Percentiles rank a stretch among this genome's conserved stretches.
These are phyloP conservation scores for Suillus subaureus DNA, from an alignment of 768 basidiomycete species.

Conservation along the genomic window DNA sequence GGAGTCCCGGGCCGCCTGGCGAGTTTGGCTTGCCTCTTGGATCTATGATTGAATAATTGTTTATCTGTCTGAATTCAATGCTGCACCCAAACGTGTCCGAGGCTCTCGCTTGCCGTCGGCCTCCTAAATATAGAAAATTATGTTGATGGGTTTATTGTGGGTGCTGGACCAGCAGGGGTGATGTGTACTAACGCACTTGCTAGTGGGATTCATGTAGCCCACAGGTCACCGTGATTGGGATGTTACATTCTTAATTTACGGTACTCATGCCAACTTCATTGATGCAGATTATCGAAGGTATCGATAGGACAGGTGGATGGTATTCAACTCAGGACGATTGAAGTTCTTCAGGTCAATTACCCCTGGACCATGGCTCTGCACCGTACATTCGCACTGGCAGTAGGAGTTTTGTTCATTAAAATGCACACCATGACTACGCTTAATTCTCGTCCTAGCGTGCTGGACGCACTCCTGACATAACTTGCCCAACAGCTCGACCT, in stretches of 20 bases:
- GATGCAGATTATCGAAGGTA: no score
- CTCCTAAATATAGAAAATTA: no score
- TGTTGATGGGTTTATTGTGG: constrained; percentile 49
- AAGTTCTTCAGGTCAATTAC: constrained; percentile 47
- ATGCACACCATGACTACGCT: neutral
- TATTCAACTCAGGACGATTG: constrained; percentile 55
- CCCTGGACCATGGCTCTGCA: neutral
- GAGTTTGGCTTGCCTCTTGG: no score
- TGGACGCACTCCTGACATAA: constrained; percentile 64
- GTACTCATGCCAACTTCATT: no score
- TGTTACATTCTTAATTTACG: no score
- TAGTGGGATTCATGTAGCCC: no score
- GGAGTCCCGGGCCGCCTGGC: no score
- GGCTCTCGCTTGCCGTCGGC: no score
- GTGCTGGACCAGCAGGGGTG: constrained; percentile 57
- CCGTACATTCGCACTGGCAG: constrained; percentile 65
- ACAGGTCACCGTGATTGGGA: no score
- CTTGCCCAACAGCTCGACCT: constrained; percentile 61
- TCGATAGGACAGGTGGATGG: constrained; percentile 31
- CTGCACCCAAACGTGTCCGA: no score
- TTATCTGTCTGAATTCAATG: no score
- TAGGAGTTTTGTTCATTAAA: constrained; percentile 22
- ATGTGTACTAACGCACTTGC: constrained; percentile 74
- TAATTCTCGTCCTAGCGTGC: constrained; percentile 45
- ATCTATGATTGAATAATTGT: no score